Evolutionary conservation across 1,284 basidiomycete species (phyloP), one percentile per base, ranked within the genome.

Genomic region (Xerocomus amazonicus): DNA sequence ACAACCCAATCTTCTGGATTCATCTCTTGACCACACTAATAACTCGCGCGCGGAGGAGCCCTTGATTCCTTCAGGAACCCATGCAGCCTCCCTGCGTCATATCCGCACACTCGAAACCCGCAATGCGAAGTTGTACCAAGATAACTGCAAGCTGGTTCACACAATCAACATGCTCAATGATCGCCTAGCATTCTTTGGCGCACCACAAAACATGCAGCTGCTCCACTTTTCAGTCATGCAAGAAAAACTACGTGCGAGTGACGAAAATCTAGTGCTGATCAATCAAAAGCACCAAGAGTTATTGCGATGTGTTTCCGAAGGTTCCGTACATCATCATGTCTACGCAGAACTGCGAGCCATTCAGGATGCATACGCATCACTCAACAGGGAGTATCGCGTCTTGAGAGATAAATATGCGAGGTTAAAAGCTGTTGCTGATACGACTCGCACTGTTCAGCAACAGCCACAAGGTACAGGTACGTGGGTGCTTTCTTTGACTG

Each of bases 91-190:
- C 17, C 59, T 73, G 39, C 56, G 56, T 32, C 62, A 59, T 43
- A 69, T 70, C 47, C 57, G 52, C 27, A 55, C 63, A 9, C 59
- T 67, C 12, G 67, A 73, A 50, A 35, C 44, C 17, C 73, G 79
- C 43, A 80, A 78, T 47, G 55, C 69, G 47, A 77, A 72, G 56
- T 67, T 84, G 31, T 79, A 72, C 52, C 65, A 75, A 47, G 81
- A 83, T 55, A 83, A 83, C 55, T 62, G 61, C 42, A 63, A 54
- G 12, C 70, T 81, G 1, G 60, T 64, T 3, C 50, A 53, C 28
- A 54, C 59, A 4, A 51, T 71, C 45, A 66, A 63, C 36, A 51
- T 52, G 28, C 62, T 68, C 41, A 66, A 65, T 23, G 67, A 68
- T 9, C 68, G 63, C 28, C 42, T 67, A 6, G 36, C 56, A 3